A percentile compares a stretch with the other conserved stretches of the same genome.
These are phyloP conservation scores for Vaccinium darrowii DNA, from an alignment of 148 eudicot species.

Conservation along the genomic window DNA sequence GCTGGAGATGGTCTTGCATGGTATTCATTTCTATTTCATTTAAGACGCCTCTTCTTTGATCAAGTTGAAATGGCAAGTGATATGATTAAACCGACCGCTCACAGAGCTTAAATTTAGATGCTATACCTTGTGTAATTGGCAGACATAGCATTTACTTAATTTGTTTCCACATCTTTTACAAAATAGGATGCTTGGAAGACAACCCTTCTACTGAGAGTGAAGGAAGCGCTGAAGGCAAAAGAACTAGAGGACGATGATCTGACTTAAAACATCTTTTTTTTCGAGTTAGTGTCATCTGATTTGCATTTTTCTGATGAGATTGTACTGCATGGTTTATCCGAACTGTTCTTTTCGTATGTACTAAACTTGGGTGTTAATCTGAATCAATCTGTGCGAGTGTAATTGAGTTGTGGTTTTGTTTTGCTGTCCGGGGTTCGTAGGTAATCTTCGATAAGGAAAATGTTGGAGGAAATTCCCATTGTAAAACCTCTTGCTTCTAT, in stretches of 20 bases:
- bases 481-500: neutral
- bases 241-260: constrained; percentile 88
- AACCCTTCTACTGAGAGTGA: constrained; percentile 84
- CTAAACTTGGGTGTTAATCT: constrained; percentile 9
- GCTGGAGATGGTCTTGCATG: neutral
- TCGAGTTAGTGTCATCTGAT: neutral
- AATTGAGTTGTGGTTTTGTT: neutral
- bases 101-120: neutral
- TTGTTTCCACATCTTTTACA: constrained; percentile 2
- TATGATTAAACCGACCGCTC: neutral
- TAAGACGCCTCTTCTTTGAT: neutral
- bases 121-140: neutral
- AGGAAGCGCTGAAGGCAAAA: constrained; percentile 75
- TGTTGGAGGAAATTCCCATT: neutral
- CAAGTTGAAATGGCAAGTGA: neutral
- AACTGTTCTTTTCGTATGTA: constrained; percentile 11
- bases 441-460: neutral
- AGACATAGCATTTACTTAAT: neutral
- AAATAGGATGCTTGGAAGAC: constrained; percentile 86
- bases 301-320: constrained; percentile 11
- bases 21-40: neutral
- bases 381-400: constrained; percentile 8
- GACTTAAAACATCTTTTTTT: constrained; percentile 34
- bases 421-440: constrained; percentile 4
- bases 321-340: constrained; percentile 5